Evolutionary conservation across 2,329 filamentous ascomycete genomes (phyloP), one percentile per base, ranked within the genome.

Genomic region (Talaromyces islandicus): DNA sequence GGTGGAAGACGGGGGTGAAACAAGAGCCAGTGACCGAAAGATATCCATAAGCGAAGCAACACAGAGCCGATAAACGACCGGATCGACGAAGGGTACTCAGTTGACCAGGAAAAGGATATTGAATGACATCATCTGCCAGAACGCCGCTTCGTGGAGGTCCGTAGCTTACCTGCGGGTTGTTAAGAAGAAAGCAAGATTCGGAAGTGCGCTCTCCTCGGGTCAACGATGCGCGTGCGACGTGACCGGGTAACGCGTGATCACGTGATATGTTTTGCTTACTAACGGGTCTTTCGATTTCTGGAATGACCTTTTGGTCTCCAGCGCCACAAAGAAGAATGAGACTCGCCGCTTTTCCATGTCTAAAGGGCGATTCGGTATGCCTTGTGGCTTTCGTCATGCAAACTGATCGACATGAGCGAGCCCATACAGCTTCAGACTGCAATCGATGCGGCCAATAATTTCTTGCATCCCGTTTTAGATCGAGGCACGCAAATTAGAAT

Each of bases 381-480:
- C 19, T 29, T 50, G 55, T 50, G 50, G 48, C 35, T 50, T n/a
- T 38, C 52, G 30, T 9, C 55, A 58, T 61, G 43, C 41, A 17
- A 25, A n/a, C 9, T 12, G 21, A 21, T 62, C 51, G 51, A 67
- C 21, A 77, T 77, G 75, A 67, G 64, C 30, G 64, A 70, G 25
- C 53, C 63, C 2, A 60, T 43, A 25, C 58, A 63, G 46, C 50
- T 72, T 30, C 68, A 62, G 56, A 65, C 67, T 59, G 72, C 70
- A 9, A 77, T 78, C 58, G 65, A 69, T 51, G 66, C 68, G 30
- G 72, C 73, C 32, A 66, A 67, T 58, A 64, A 66, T 24, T 77
- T 77, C 62, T 63, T 78, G 50, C 68, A 64, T 57, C 74, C 75
- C 30, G 73, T 76, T 46, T 67, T 77, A 60, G 69, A 74, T 64